Evolutionary conservation across 441 rosid genomes (phyloP).

Genomic region (Populus hybrid): DNA sequence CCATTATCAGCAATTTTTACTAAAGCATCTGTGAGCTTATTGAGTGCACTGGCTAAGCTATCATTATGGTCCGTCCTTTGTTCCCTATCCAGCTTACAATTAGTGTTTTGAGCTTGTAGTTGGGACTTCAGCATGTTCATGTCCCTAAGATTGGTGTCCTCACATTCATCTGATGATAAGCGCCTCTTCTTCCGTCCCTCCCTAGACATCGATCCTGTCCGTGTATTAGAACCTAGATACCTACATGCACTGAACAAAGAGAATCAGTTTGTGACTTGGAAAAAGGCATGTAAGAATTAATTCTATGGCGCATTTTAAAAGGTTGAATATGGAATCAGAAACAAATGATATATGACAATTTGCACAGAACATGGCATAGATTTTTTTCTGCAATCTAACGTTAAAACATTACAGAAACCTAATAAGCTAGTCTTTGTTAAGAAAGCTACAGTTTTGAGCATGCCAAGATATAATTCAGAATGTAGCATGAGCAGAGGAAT

Average conservation of each 20-base stretch:
- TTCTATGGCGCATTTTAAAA: neutral
- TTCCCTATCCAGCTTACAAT: slow-evolving; percentile 55
- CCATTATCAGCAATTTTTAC: slow-evolving; percentile 53
- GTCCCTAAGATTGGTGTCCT: slow-evolving; percentile 29
- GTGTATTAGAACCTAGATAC: slow-evolving; percentile 37
- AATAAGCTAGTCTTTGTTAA: neutral
- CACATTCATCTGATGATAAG: slow-evolving; percentile 25
- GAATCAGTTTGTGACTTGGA: neutral
- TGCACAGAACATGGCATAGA: neutral
- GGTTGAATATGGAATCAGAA: neutral
- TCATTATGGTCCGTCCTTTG: slow-evolving; percentile 58
- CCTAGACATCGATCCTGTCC: slow-evolving; percentile 46
- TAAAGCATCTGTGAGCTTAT: slow-evolving; percentile 68
- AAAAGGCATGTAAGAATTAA: neutral
- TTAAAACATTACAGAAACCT: neutral
- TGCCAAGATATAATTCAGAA: neutral
- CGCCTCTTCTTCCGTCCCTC: slow-evolving; percentile 57
- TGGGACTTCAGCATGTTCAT: slow-evolving; percentile 58
- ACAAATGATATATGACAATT: neutral
- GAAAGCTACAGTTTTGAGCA: neutral
- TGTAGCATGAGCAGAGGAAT: neutral
- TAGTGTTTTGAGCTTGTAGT: slow-evolving; percentile 67
- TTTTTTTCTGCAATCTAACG: too few species aligned
- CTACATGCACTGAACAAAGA: slow-evolving; percentile 14
- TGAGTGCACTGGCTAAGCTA: slow-evolving; percentile 55